Conservation (phyloP, 257 asterid genomes). For the Capsicum baccatum region DNA sequence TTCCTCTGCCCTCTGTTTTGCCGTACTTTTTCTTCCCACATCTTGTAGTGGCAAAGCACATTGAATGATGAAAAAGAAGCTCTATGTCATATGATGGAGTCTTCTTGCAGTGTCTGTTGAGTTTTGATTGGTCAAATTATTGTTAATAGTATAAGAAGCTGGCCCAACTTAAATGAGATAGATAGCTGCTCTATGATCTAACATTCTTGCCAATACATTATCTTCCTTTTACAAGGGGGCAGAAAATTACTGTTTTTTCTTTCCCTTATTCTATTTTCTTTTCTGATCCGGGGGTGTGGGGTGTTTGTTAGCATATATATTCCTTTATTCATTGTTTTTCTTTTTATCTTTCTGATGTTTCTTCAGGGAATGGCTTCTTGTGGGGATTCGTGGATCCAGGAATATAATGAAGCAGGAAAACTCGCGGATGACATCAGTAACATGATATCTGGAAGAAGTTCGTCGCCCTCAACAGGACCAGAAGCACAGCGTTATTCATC, state of each 20-base stretch:
- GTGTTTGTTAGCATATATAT: background rate
- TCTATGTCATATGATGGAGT: background rate
- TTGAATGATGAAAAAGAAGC: constrained; percentile 7
- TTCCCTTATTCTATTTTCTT: background rate
- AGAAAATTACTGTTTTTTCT: background rate
- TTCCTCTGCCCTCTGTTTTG: background rate
- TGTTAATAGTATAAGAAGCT: background rate
- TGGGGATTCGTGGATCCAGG: constrained; percentile 86
- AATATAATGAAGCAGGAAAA: constrained; percentile 83
- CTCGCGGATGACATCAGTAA: constrained; percentile 78
- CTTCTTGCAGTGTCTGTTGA: constrained; percentile 18
- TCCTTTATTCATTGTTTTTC: background rate
- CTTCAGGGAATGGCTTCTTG: constrained; percentile 67
- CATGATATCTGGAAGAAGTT: constrained; percentile 86
- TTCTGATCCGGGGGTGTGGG: background rate
- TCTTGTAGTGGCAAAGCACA: constrained; percentile 2
- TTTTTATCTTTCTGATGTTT: background rate
- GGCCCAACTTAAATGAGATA: background rate
- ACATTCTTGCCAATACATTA: background rate
- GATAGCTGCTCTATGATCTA: background rate
- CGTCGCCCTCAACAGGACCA: constrained; percentile 67
- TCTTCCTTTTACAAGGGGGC: background rate
- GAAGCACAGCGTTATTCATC: constrained; percentile 88
- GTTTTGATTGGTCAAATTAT: background rate
- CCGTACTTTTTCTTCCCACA: background rate